Evolutionary conservation across 306 rosid genomes (phyloP).

Genomic region (Sophora flavescens): DNA sequence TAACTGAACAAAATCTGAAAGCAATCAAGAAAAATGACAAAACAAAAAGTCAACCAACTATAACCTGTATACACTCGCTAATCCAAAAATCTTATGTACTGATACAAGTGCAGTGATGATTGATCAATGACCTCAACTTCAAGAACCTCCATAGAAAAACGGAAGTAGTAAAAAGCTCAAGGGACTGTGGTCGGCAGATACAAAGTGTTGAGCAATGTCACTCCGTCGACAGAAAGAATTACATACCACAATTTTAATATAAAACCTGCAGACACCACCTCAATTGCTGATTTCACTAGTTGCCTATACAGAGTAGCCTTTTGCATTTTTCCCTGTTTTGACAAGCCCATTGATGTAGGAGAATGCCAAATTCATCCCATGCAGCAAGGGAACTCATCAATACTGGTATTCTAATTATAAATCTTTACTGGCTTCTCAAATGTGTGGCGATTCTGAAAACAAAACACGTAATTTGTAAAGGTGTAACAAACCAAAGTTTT

Average conservation of each 20-base stretch:
- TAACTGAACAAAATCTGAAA: constrained; percentile 51
- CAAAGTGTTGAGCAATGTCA: constrained; percentile 52
- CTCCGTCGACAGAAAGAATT: constrained; percentile 70
- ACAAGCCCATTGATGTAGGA: constrained; percentile 51
- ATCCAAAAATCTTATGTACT: constrained; percentile 79
- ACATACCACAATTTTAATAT: constrained; percentile 64
- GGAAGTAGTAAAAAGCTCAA: constrained; percentile 56
- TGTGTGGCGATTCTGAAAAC: constrained; percentile 85
- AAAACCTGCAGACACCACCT: constrained; percentile 60
- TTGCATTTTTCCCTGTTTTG: constrained; percentile 50
- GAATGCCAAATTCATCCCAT: constrained; percentile 55
- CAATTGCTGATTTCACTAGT: constrained; percentile 54
- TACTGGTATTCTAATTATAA: constrained; percentile 69
- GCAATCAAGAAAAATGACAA: constrained; percentile 41
- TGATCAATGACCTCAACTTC: constrained; percentile 59
- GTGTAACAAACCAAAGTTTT: constrained; percentile 5
- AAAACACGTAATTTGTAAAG: constrained; percentile 44
- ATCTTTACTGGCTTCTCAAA: constrained; percentile 93
- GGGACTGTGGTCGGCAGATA: constrained; percentile 56
- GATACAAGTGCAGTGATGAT: constrained; percentile 60
- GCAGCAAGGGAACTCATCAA: constrained; percentile 42
- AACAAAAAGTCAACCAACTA: constrained; percentile 62
- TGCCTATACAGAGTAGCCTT: constrained; percentile 55
- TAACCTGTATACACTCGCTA: constrained; percentile 74
- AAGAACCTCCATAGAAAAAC: constrained; percentile 51